Percentiles rank a stretch among this genome's conserved stretches.
These are phyloP conservation scores for Ceratobasidium theobromae DNA, from an alignment of 1,284 basidiomycete genomes.

Conservation along the genomic window DNA sequence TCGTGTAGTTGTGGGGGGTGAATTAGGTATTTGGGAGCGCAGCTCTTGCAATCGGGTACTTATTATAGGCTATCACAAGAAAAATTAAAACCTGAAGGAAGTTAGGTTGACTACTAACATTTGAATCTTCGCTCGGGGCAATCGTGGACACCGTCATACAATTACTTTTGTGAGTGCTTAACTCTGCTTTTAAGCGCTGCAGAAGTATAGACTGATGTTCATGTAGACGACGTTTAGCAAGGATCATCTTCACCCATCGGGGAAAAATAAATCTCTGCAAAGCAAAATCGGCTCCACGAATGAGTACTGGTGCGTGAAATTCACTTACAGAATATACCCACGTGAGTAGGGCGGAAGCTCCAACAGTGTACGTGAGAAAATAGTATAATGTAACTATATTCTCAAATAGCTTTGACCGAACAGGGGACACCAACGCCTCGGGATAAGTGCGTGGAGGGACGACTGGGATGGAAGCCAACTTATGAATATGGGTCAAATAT, in stretches of 20 bases:
- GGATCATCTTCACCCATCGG: constrained; percentile 22
- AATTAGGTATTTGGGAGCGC: constrained; percentile 2
- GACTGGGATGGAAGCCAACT: constrained; percentile 27
- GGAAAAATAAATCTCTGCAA: constrained; percentile 21
- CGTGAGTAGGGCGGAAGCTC: constrained; percentile 20
- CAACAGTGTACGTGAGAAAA: constrained; percentile 24
- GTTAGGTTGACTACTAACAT: not conserved
- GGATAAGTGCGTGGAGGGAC: constrained; percentile 22
- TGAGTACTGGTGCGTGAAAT: not conserved
- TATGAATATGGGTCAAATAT: not conserved
- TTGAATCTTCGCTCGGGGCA: constrained; percentile 10
- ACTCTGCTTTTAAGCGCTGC: not conserved
- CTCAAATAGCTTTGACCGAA: constrained; percentile 15
- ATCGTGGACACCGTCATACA: not conserved
- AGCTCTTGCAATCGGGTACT: constrained; percentile 10
- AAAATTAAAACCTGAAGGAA: not conserved
- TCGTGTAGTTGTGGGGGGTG: constrained; percentile 10
- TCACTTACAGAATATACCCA: constrained; percentile 20
- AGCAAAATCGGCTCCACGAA: not conserved
- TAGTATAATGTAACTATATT: constrained; percentile 27
- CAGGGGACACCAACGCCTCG: constrained; percentile 20
- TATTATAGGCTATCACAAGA: not conserved
- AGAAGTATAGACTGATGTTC: constrained; percentile 10
- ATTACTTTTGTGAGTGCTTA: not conserved
- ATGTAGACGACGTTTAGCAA: constrained; percentile 12